Evolutionary conservation across 2,329 filamentous ascomycete species (phyloP).

Genomic region (Phyllachora maydis): DNA sequence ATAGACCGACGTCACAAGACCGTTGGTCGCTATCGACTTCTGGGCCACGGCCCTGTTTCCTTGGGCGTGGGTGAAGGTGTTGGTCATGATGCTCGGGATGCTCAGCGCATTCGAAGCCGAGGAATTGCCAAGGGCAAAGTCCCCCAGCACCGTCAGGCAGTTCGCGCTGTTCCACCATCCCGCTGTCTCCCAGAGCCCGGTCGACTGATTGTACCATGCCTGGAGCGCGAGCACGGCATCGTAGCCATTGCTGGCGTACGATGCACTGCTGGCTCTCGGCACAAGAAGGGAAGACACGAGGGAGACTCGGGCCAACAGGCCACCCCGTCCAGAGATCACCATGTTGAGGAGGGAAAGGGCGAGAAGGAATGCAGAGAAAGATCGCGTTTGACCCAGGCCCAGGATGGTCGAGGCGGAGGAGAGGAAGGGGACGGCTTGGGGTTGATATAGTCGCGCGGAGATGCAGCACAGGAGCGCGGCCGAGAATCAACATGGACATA

Average conservation of each 20-base stretch:
- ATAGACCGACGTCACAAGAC: conserved; percentile 13
- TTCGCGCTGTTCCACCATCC: conserved; percentile 64
- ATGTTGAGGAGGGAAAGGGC: no score
- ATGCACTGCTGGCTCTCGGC: conserved; percentile 3
- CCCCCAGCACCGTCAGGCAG: conserved; percentile 37
- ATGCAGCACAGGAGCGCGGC: no score
- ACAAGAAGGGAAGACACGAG: conserved; percentile 3
- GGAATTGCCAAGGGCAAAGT: conserved; percentile 20
- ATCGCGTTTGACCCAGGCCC: no score
- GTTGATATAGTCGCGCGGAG: no score
- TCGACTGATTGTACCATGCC: conserved; percentile 35
- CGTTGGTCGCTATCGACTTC: conserved; percentile 15
- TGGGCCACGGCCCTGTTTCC: conserved; percentile 13
- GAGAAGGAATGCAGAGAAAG: no score
- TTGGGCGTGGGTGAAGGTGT: conserved; percentile 24
- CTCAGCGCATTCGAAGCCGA: conserved; percentile 14
- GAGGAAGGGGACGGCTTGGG: no score
- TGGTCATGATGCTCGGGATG: conserved; percentile 18
- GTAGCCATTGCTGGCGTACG: conserved; percentile 13
- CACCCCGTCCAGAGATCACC: conserved; percentile 6
- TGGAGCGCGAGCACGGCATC: conserved; percentile 25
- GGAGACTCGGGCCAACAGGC: conserved; percentile 6
- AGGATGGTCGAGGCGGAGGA: no score
- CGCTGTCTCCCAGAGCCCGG: conserved; percentile 40
- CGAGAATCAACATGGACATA: no score